Base-by-base conservation (phyloP, 371 early-diverging fungal species). In the Apophysomyces trapeziformis region DNA sequence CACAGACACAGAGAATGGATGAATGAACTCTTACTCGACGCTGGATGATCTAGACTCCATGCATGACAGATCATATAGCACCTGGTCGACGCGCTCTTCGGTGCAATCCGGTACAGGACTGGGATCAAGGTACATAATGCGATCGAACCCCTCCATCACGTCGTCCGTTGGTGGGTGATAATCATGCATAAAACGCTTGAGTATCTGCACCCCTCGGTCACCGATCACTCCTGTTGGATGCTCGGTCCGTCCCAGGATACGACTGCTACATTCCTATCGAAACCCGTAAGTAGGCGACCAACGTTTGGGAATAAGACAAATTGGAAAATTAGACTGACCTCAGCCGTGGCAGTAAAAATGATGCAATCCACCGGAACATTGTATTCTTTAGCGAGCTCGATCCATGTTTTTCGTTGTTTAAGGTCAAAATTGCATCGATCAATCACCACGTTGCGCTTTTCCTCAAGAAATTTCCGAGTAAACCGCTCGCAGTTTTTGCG, bases 341-440 rank as follows among this genome's bases (percentile, higher is more conserved):
- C 73, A 46, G 79, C 73, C 60, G 80, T 71, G 5, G 89, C 77
- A 61, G 90, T 90, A 68, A 93, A 79, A 58, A 91, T 86, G 63
- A 93, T 85, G 18, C 88, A 89, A 69, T 93, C 86, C 11, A 91
- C 80, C n/a, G 84, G 75, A 38, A 86, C 78, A 43, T 80, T 74
- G 18, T 83, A 76, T 13, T 87, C 75, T 36, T 77, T 65, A 21
- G 91, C 93, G 54, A 92, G 70, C 18, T 81, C 80, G 35, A 91
- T 71, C 91, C 91, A 93, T 39, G 85, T 85, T 68, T 83, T 86
- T 66, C 93, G 83, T 73, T 93, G 92, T 57, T 78, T 72, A 41
- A 78, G 78, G 67, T 93, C 89, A 84, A 91, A 93, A 76, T 93
- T 93, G 75, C 90, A 88, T 21, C 92, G 87, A 72, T 93, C 93